Conservation (phyloP, 139 green algal species). For the Deuterostichococcus epilithicus region DNA sequence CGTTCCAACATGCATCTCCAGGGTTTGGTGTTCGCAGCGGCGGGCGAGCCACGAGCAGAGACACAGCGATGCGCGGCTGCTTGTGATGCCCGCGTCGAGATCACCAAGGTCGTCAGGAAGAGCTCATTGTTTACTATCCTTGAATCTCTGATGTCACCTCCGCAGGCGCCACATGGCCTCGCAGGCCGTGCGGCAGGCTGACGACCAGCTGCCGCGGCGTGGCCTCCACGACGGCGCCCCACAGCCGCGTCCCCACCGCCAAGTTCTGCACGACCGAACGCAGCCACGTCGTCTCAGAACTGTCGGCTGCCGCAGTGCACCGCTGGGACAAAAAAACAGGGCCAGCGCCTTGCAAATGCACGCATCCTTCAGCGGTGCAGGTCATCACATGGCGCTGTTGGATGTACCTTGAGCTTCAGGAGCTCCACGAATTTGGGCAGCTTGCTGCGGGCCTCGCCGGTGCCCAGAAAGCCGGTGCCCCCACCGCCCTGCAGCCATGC, state of each 20-base stretch:
- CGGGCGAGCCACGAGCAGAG: no score
- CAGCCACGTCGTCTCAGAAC: background rate
- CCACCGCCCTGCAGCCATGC: slow-evolving; percentile 21
- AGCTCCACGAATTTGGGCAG: slow-evolving; percentile 72
- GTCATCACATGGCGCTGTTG: background rate
- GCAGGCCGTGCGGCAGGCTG: slow-evolving; percentile 78
- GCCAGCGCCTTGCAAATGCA: background rate
- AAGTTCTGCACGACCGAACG: slow-evolving; percentile 42
- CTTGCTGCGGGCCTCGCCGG: slow-evolving; percentile 31
- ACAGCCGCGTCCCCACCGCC: slow-evolving; percentile 58
- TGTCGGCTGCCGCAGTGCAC: background rate
- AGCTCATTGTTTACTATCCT: no score
- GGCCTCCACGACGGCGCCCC: slow-evolving; percentile 74
- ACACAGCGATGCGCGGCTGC: no score
- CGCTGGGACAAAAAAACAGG: background rate
- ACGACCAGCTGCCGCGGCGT: slow-evolving; percentile 56
- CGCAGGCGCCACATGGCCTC: slow-evolving; percentile 52
- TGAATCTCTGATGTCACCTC: slow-evolving; percentile 19
- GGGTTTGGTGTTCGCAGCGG: no score
- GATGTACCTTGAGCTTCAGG: slow-evolving; percentile 73
- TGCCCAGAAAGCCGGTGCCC: slow-evolving; percentile 48
- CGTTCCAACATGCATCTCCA: no score
- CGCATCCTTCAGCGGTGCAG: background rate
- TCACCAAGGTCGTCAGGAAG: no score
- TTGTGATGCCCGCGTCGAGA: no score